A percentile compares a stretch with the other conserved stretches of the same genome.
Evolutionary conservation across 352 stramenopile genomes (phyloP).

Genomic region (Globisporangium rhizosaccharum): DNA sequence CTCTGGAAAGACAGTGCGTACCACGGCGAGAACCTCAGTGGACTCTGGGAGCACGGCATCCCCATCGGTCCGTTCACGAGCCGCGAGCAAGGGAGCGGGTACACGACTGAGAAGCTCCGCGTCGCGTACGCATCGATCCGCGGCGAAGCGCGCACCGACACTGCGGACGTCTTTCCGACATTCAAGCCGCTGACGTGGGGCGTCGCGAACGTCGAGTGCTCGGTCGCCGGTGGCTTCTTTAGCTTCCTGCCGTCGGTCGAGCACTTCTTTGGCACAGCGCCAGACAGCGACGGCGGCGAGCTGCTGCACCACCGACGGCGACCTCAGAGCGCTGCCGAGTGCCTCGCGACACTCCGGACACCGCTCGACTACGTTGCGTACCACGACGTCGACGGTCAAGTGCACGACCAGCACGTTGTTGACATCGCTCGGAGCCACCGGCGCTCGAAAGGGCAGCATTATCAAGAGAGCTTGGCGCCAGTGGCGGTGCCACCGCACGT

Average conservation of each 20-base stretch:
- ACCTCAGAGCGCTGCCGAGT: slow-evolving; percentile 16
- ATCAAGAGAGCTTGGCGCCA: slow-evolving; percentile 10
- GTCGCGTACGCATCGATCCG: slow-evolving; percentile 33
- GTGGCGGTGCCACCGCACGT: neutral
- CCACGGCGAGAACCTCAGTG: slow-evolving; percentile 46
- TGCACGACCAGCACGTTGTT: neutral
- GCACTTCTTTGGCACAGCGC: slow-evolving; percentile 15
- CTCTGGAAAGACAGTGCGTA: slow-evolving; percentile 45
- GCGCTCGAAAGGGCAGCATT: slow-evolving; percentile 14
- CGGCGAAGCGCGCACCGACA: slow-evolving; percentile 13
- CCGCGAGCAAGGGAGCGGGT: slow-evolving; percentile 37
- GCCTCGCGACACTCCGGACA: slow-evolving; percentile 12
- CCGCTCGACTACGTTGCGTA: slow-evolving; percentile 23
- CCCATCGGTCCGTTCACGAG: slow-evolving; percentile 50
- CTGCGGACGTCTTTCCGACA: slow-evolving; percentile 9
- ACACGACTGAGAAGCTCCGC: slow-evolving; percentile 34
- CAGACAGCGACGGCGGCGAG: neutral
- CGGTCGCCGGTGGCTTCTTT: slow-evolving; percentile 20
- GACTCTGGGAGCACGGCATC: slow-evolving; percentile 37
- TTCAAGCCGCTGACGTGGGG: slow-evolving; percentile 27
- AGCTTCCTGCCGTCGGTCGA: slow-evolving; percentile 20
- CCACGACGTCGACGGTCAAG: slow-evolving; percentile 16
- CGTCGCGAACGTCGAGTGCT: slow-evolving; percentile 39
- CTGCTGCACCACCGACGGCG: slow-evolving; percentile 4
- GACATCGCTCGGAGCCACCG: neutral